Percentiles rank a stretch among this genome's conserved stretches.
phyloP scores from a whole-genome alignment of 345 rosid genomes.

The Punica granatum region DNA sequence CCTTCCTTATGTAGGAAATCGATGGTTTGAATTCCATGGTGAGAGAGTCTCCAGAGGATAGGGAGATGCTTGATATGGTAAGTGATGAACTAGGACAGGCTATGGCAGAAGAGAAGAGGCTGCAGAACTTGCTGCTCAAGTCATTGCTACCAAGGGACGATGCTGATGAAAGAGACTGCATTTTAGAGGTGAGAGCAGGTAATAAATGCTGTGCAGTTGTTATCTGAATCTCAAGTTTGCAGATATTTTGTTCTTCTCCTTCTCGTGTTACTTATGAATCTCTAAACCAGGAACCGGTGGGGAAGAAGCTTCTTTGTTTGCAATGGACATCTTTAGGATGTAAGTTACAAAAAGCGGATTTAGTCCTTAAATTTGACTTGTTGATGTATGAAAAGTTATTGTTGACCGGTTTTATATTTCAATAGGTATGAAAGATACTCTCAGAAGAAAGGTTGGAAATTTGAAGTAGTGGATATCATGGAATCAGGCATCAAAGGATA shows the following conservation, averaged over 20 bases:
- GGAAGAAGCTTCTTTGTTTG: slow-evolving; percentile 96
- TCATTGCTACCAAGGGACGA: slow-evolving; percentile 92
- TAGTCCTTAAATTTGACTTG: neutral
- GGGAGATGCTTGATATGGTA: slow-evolving; percentile 78
- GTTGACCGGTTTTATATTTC: slow-evolving; percentile 6
- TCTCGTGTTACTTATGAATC: slow-evolving; percentile 12
- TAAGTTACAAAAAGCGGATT: slow-evolving; percentile 25
- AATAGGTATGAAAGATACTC: slow-evolving; percentile 91
- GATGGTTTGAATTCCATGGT: slow-evolving; percentile 61
- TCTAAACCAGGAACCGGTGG: slow-evolving; percentile 73
- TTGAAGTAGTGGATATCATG: slow-evolving; percentile 67
- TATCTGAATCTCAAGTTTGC: neutral
- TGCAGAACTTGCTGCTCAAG: slow-evolving; percentile 66
- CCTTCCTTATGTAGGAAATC: slow-evolving; percentile 48
- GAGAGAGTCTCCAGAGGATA: slow-evolving; percentile 55
- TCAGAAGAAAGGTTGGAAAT: slow-evolving; percentile 82
- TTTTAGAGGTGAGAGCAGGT: slow-evolving; percentile 99
- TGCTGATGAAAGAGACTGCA: slow-evolving; percentile 92
- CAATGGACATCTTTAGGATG: slow-evolving; percentile 89
- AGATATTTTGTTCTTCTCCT: neutral
- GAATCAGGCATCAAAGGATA: slow-evolving; percentile 90
- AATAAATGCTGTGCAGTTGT: slow-evolving; percentile 6
- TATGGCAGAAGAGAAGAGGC: slow-evolving; percentile 53
- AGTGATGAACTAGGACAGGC: slow-evolving; percentile 53
- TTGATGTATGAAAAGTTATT: neutral